Conservation (phyloP, 192 early-diverging fungal species). For the Endogone sp. region DNA sequence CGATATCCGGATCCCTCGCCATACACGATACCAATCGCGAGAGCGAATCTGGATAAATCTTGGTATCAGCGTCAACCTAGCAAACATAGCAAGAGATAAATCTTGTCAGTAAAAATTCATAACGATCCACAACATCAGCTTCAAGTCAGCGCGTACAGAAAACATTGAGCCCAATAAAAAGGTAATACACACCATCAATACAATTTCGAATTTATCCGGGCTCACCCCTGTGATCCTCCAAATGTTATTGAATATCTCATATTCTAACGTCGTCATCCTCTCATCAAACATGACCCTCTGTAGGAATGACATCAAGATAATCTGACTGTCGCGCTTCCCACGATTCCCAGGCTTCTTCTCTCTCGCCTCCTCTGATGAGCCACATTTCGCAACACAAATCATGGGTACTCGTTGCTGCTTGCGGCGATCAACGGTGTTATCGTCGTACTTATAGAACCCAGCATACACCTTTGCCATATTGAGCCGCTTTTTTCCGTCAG, state of each 20-base stretch:
- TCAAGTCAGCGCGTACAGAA: too few relatives aligned
- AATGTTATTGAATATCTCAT: constrained; percentile 67
- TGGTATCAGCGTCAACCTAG: constrained; percentile 79
- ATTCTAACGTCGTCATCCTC: constrained; percentile 67
- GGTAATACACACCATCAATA: constrained; percentile 50
- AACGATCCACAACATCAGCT: not conserved
- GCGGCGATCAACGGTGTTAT: constrained; percentile 43
- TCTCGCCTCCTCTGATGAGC: constrained; percentile 38
- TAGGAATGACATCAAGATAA: constrained; percentile 85
- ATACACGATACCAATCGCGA: constrained; percentile 77
- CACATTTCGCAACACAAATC: constrained; percentile 50
- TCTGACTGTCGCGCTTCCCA: constrained; percentile 88
- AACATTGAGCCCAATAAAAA: not conserved
- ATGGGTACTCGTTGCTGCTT: constrained; percentile 65
- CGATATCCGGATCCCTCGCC: constrained; percentile 79
- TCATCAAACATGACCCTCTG: constrained; percentile 76
- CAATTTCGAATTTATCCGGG: constrained; percentile 74
- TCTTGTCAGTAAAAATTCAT: too few relatives aligned
- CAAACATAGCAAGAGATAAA: constrained; percentile 4
- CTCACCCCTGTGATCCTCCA: constrained; percentile 70
- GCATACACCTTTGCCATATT: constrained; percentile 73
- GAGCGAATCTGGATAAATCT: constrained; percentile 72
- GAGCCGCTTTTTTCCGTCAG: constrained; percentile 67
- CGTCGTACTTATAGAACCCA: constrained; percentile 67
- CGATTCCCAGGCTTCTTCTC: constrained; percentile 65